phyloP scores from a whole-genome alignment of 345 rosid genomes.

The Garcia nutans region DNA sequence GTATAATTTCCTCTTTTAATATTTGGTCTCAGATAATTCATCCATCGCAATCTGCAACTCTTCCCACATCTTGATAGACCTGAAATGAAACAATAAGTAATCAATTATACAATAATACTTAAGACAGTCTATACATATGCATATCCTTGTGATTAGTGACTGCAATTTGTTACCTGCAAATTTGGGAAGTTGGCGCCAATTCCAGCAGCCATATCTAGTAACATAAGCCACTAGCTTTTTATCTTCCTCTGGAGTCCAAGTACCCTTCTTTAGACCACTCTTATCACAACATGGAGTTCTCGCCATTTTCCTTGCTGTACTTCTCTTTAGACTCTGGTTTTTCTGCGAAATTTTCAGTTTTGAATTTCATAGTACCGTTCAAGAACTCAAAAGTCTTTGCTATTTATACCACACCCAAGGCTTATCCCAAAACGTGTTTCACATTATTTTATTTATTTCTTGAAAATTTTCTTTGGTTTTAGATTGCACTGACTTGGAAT shows the following conservation, averaged over 20 bases:
- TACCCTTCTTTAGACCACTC: conserved; percentile 50
- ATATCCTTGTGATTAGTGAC: too few relatives aligned
- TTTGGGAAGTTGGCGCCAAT: conserved; percentile 65
- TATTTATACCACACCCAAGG: neutral
- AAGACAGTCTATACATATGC: too few relatives aligned
- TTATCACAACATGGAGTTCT: conserved; percentile 51
- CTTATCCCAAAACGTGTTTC: neutral
- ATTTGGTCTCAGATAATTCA: conserved; percentile 58
- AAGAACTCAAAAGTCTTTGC: neutral
- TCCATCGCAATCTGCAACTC: conserved; percentile 63
- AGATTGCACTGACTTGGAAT: neutral
- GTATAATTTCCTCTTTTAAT: conserved; percentile 56
- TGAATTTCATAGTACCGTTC: neutral
- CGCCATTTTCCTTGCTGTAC: conserved; percentile 31
- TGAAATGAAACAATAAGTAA: conserved; percentile 19
- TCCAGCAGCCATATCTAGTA: conserved; percentile 51
- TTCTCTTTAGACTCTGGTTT: neutral
- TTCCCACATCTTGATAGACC: conserved; percentile 63
- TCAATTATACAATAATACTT: too few relatives aligned
- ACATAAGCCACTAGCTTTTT: conserved; percentile 47
- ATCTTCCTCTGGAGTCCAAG: conserved; percentile 66
- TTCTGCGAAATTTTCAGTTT: neutral
- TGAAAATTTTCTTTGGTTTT: neutral
- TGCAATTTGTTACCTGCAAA: conserved; percentile 42
- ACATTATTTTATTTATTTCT: neutral